Base-by-base conservation (phyloP, 768 basidiomycete genomes). In the Lactifluus echinatus region DNA sequence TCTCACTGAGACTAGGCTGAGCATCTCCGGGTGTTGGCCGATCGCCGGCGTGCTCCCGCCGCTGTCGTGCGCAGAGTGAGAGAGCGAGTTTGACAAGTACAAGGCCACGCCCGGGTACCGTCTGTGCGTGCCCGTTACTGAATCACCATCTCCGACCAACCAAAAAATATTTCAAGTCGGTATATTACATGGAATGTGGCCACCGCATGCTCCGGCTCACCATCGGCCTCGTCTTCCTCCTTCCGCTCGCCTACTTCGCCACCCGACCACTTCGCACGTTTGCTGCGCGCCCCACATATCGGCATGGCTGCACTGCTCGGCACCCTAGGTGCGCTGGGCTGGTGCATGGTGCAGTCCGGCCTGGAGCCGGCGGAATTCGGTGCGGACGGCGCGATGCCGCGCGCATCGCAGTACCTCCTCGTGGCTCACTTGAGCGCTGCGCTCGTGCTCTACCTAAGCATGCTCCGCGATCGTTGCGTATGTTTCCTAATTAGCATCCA, bases 261-360 rank as follows among this genome's bases (percentile, higher is more conserved):
- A 53, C 80, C 39, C 79, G 82, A 39, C 84, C 83, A 60, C 80
- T 83, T 98, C 28, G 76, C 89, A 5, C 71, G 75, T 2, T 68
- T 79, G 0, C 75, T 92, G 57, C 79, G 83, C 1, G 65, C 71
- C n/a, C 80, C 82, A 60, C 79, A 96, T 21, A 70, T 80, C 14
- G 85, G 81, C 2, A 78, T 98, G 61, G 87, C 85, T 0, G 66
- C 83, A 0, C 80, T 97, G 31, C 86, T 99, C 50, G 96, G 93
- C 28, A 84, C 82, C 19, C 93, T 98, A 71, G 96, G 96, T 44
- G 77, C 81, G 19, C 77, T 99, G 19, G 96, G 96, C 26, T 99
- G 96, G 96, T 97, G 97, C 75, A 99, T 99, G 96, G 96, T 99
- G 54, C 88, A 94, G 69, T 97, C 93, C 12, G 96, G 96, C 1